Base-by-base conservation (phyloP, 495 filamentous ascomycete species). In the Neurospora sublineolata region DNA sequence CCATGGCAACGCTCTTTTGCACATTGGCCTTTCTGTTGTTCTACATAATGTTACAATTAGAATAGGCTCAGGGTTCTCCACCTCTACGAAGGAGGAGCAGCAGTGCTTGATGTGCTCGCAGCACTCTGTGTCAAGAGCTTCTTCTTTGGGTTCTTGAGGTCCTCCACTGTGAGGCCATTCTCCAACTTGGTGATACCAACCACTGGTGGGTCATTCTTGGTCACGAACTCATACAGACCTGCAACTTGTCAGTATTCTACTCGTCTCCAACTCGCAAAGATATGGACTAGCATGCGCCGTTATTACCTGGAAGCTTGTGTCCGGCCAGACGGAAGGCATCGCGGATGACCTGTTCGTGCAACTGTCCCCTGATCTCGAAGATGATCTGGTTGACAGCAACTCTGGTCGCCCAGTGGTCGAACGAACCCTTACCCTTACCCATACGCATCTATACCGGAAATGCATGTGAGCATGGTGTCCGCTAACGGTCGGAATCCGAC, bases 381-480 rank as follows among this genome's bases (percentile, higher is more conserved):
- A 98, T 84, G 44, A 99, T 86, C 79, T 92, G 90, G 80, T 90
- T 94, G 71, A 97, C 91, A 14, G 92, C 89, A 72, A 97, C 88
- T 76, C 94, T 89, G 18, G 90, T 86, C 37, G 94, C 92, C 95
- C 95, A 99, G 82, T 95, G 92, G 82, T 98, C 95, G 81, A 98
- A 97, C 73, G 89, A 90, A 75, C 95, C 95, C 83, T 98, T 99
- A 80, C 95, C 95, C 84, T 97, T 98, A 82, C 95, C 96, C 95
- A 99, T 99, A 85, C 96, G 90, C 75, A 90, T 82, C 87, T 89
- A 69, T 27, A 27, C 72, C 9, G 60, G 6, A 41, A 38, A 4
- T 52, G 75, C 58, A 76, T 20, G 71, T 80, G 71, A 80, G 77
- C 69, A 67, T 37, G 3, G 1, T 20, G n/a, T 20, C 39, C 64